Conservation (phyloP, 192 early-diverging fungal species). For the Linnemannia exigua region DNA sequence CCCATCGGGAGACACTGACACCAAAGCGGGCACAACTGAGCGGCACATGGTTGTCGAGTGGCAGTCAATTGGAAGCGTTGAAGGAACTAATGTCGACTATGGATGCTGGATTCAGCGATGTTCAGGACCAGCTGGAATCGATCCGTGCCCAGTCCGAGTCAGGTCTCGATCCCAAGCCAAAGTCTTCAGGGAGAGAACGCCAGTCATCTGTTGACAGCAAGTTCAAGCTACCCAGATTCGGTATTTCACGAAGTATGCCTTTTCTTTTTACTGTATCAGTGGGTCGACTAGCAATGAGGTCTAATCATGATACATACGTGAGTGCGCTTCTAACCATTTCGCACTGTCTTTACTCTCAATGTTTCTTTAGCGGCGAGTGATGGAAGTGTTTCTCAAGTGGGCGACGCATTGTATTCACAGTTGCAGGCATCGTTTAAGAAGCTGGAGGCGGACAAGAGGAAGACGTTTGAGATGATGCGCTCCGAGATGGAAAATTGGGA, state of each 20-base stretch:
- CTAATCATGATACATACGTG: not conserved
- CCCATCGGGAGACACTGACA: not conserved
- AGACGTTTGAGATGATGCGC: slow-evolving; percentile 34
- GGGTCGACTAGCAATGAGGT: not conserved
- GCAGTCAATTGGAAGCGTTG: slow-evolving; percentile 15
- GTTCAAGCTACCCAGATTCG: slow-evolving; percentile 21
- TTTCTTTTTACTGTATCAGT: not conserved
- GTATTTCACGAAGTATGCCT: slow-evolving; percentile 11
- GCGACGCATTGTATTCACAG: slow-evolving; percentile 30
- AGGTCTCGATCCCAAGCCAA: not conserved
- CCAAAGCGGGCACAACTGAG: slow-evolving; percentile 17
- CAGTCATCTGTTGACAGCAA: slow-evolving; percentile 5
- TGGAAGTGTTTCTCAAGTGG: slow-evolving; percentile 10
- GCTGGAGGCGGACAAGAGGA: slow-evolving; percentile 35
- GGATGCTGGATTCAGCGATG: slow-evolving; percentile 28
- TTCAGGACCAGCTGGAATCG: slow-evolving; percentile 23
- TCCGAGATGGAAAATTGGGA: slow-evolving; percentile 50
- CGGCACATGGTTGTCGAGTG: slow-evolving; percentile 23
- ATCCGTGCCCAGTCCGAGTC: slow-evolving; percentile 16
- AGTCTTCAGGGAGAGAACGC: not conserved
- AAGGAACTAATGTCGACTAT: slow-evolving; percentile 31
- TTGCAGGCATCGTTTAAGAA: slow-evolving; percentile 21
- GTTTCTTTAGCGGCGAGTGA: slow-evolving; percentile 25
- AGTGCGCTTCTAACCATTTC: not conserved
- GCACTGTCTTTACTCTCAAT: not conserved